Evolutionary conservation across 23 red algal genomes (phyloP), one percentile per base, ranked within the genome.

Genomic region (Pyropia haitanensis): DNA sequence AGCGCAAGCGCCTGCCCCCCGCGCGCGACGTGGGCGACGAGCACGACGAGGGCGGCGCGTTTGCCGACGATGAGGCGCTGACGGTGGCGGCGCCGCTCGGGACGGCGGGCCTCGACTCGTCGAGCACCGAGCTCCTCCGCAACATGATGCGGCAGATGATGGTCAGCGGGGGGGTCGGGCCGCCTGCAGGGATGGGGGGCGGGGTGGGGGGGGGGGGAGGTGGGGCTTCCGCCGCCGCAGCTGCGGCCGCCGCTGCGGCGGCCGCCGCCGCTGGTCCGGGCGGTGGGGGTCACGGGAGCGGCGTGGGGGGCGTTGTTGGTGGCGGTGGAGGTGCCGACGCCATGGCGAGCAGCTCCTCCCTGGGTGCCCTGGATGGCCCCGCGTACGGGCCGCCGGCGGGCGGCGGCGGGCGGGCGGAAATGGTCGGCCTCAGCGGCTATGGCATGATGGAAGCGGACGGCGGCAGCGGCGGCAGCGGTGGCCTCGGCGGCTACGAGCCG

Each of bases 1-100:
- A 89, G 61, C 64, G 85, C n/a, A 89, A 89, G 61, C 85, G 85
- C 18, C 58, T 89, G 16, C 61, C 67, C 2, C 31, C 67, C 0
- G 33, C 66, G 56, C 64, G 58, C n/a, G 54, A 34, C 10, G 57
- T 26, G 27, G 24, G 24, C 57, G 57, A 60, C 24, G 57, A 60
- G 9, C 24, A 60, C 24, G 9, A 29, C 12, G 24, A 60, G 24
- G 27, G 24, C 24, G 57, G 27, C 10, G 27, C 57, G 0, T 26
- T 26, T 60, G 57, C 24, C 10, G 27, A 26, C 27, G 27, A 60
- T 60, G 57, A 60, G 27, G 57, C 57, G 24, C 24, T 60, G 57
- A 29, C 24, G 24, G 57, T 60, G 24, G 57, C 27, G 24, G 57
- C 57, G 10, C 24, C 57, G 27, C 24, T 26, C 27, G 57, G 57